Conservation (phyloP, 169 alveolate species). For the Plasmodium adleri region DNA sequence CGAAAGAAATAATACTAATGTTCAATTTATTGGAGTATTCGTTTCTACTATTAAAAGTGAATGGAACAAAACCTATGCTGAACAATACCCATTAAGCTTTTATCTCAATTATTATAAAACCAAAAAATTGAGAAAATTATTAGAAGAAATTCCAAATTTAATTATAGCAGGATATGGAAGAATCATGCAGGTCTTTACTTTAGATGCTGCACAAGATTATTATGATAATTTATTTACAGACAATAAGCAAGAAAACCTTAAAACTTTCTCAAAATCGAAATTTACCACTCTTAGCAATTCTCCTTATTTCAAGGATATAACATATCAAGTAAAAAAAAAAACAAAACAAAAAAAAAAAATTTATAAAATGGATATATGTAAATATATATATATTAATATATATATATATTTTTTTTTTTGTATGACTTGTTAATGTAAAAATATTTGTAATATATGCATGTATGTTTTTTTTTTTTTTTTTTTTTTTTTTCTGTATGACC, state of each 20-base stretch:
- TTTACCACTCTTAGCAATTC: constrained; percentile 58
- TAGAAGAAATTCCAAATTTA: constrained; percentile 80
- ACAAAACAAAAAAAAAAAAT: too few relatives aligned
- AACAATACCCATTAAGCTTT: constrained; percentile 70
- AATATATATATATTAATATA: too few relatives aligned
- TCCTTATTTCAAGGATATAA: constrained; percentile 45
- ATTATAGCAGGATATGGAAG: constrained; percentile 81
- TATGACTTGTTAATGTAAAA: not conserved
- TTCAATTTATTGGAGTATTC: constrained; percentile 76
- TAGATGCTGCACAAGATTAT: constrained; percentile 76
- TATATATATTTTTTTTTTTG: not conserved
- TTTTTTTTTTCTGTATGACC: not conserved
- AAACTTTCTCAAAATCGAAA: constrained; percentile 45
- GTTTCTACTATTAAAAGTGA: constrained; percentile 81
- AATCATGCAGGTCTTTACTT: constrained; percentile 78
- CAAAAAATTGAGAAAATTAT: constrained; percentile 71
- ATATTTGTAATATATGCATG: not conserved
- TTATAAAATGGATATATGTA: too few relatives aligned
- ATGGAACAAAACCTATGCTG: constrained; percentile 76
- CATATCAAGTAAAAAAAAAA: constrained; percentile 28
- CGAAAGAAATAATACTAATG: constrained; percentile 8
- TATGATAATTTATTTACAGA: constrained; percentile 72
- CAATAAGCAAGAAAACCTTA: constrained; percentile 13
- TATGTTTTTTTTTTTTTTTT: not conserved
- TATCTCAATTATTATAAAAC: constrained; percentile 70